Conservation (phyloP, 2,329 filamentous ascomycete genomes). For the Rhynchosporium graminicola region DNA sequence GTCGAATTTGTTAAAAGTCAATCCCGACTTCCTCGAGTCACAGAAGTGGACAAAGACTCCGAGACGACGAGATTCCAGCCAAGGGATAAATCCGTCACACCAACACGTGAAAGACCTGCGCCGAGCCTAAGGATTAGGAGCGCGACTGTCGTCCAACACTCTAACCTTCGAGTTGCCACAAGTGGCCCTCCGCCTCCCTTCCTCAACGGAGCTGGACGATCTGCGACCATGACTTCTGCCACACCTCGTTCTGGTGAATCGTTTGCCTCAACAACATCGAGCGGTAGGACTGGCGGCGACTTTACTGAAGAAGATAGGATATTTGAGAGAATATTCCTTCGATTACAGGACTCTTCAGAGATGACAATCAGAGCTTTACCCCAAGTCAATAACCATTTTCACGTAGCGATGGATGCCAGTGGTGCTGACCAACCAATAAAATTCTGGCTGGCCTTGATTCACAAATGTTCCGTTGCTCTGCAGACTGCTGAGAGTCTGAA, state of each 20-base stretch:
- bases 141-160: slow-evolving; percentile 39
- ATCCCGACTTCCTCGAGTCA: slow-evolving; percentile 1
- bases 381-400: slow-evolving; percentile 66
- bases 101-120: slow-evolving; percentile 52
- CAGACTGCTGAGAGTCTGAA: slow-evolving; percentile 74
- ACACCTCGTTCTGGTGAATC: slow-evolving; percentile 84
- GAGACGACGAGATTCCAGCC: slow-evolving; percentile 41
- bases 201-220: slow-evolving; percentile 52
- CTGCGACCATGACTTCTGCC: slow-evolving; percentile 49
- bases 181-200: slow-evolving; percentile 53
- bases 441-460: slow-evolving; percentile 70
- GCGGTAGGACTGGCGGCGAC: slow-evolving; percentile 48
- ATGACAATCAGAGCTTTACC: slow-evolving; percentile 73
- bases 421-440: slow-evolving; percentile 62
- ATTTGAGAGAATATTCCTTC: slow-evolving; percentile 81
- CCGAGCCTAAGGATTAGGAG: slow-evolving; percentile 39
- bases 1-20: slow-evolving; percentile 18
- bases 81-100: slow-evolving; percentile 55
- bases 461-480: slow-evolving; percentile 69
- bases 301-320: slow-evolving; percentile 74
- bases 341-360: slow-evolving; percentile 72
- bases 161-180: slow-evolving; percentile 54
- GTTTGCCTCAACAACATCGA: slow-evolving; percentile 53
- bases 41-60: slow-evolving; percentile 10
- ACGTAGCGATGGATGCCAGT: slow-evolving; percentile 62